Base-by-base conservation (phyloP, 768 basidiomycete genomes). In the Tulasnella sp. region DNA sequence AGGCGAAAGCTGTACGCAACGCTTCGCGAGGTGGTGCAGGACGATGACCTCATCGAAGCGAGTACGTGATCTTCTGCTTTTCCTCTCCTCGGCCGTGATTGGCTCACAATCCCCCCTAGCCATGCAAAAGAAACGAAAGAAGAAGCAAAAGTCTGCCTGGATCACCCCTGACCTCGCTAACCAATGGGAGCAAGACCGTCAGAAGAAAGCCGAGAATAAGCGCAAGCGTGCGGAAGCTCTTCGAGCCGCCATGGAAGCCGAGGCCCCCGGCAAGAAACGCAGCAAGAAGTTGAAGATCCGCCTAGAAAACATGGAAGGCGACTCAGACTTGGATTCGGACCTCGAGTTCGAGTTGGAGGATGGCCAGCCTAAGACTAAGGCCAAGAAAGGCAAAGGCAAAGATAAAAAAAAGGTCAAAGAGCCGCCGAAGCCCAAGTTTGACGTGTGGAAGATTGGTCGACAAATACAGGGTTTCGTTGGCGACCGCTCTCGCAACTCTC, bases 161-260 rank as follows among this genome's bases (percentile, higher is more conserved):
- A 79, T 92, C 14, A 88, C 92, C 0, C 79, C 84, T 1, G 86
- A 89, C 7, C 85, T 97, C 9, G 86, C 85, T 72, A 87, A 83
- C 0, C 90, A 89, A 77, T 97, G 94, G 94, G 88, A 89, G 67
- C 87, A 87, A 68, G 96, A 98, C 81, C 93, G 94, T 1, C 83
- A 85, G 72, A 91, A 90, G 84, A 99, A 97, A 81, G 93, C 93
- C 0, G 89, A 90, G 76, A 82, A 85, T 80, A 97, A 94, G 81
- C 86, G 84, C 1, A 85, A 86, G 19, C 90, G 94, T 0, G 86
- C 85, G 0, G 82, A 87, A 3, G 89, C 86, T 19, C 88, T 88
- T 14, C 83, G 91, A 1, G 84, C 87, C 22, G 84, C 84, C 0
- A 82, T 90, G n/a, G 52, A 34, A 54, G 39, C 19, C 0, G 71